phyloP scores from a whole-genome alignment of 108 stramenopile genomes.

The Nitzschia sp. region DNA sequence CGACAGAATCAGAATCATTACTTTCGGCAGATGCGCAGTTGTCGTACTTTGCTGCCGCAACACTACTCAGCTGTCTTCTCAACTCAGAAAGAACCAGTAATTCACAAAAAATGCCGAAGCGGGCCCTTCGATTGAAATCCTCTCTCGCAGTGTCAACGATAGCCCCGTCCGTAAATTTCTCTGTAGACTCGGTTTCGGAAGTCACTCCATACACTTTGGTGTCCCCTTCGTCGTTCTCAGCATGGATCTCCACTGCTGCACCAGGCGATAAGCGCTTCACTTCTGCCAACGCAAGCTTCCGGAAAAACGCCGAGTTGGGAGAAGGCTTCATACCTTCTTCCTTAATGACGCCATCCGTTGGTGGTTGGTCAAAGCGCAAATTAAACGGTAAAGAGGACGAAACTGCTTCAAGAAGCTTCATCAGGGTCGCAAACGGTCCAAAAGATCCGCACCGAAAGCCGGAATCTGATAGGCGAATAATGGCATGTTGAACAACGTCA shows the following conservation, averaged over 20 bases:
- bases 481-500: slow-evolving; percentile 89
- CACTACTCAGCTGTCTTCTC: slow-evolving; percentile 68
- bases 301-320: slow-evolving; percentile 75
- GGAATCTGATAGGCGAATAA: slow-evolving; percentile 82
- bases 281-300: slow-evolving; percentile 58
- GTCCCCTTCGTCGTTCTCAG: neutral
- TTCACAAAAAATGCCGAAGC: slow-evolving; percentile 70
- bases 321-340: slow-evolving; percentile 74
- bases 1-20: slow-evolving; percentile 50
- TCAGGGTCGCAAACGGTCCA: slow-evolving; percentile 79
- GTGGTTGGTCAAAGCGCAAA: slow-evolving; percentile 78
- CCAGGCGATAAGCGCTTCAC: slow-evolving; percentile 16
- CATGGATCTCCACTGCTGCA: neutral
- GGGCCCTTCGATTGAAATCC: neutral
- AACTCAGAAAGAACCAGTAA: slow-evolving; percentile 61
- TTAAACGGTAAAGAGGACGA: slow-evolving; percentile 84
- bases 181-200: neutral
- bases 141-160: neutral
- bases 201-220: neutral
- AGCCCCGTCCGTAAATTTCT: neutral
- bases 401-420: slow-evolving; percentile 81
- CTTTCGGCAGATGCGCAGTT: slow-evolving; percentile 25
- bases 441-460: slow-evolving; percentile 91
- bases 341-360: slow-evolving; percentile 73
- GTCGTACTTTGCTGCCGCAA: slow-evolving; percentile 62